These are phyloP conservation scores for Aspergillus aculeatinus DNA, from an alignment of 2,329 filamentous ascomycete genomes.

Conservation along the genomic window DNA sequence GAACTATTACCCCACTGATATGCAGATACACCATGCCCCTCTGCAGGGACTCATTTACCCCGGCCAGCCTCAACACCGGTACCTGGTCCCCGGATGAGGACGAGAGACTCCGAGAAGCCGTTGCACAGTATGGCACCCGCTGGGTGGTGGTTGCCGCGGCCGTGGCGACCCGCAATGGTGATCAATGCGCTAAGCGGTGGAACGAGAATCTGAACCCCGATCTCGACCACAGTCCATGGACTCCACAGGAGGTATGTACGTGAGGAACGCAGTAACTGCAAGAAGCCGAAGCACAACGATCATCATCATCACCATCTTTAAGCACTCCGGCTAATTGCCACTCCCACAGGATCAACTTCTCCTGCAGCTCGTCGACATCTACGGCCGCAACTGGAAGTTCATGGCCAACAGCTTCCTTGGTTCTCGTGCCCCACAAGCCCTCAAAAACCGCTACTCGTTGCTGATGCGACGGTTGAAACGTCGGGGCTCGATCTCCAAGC, in stretches of 20 bases:
- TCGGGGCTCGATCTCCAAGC: no score
- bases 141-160: slow-evolving; percentile 9
- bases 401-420: background rate
- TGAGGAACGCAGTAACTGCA: background rate
- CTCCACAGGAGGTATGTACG: slow-evolving; percentile 2
- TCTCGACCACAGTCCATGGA: slow-evolving; percentile 12
- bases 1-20: background rate
- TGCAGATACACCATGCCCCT: background rate
- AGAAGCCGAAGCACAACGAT: background rate
- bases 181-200: slow-evolving; percentile 16
- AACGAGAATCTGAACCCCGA: slow-evolving; percentile 12
- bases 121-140: slow-evolving; percentile 4
- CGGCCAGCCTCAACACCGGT: slow-evolving; percentile 1
- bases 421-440: background rate
- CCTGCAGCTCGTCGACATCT: background rate
- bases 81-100: slow-evolving; percentile 7
- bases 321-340: background rate
- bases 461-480: no score
- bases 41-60: background rate
- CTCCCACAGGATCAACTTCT: background rate
- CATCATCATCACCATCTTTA: background rate
- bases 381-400: background rate
- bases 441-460: no score
- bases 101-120: slow-evolving; percentile 3
- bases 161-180: slow-evolving; percentile 7